Evolutionary conservation across 139 green algal genomes (phyloP).

Genomic region (Chlamydomonas incerta): DNA sequence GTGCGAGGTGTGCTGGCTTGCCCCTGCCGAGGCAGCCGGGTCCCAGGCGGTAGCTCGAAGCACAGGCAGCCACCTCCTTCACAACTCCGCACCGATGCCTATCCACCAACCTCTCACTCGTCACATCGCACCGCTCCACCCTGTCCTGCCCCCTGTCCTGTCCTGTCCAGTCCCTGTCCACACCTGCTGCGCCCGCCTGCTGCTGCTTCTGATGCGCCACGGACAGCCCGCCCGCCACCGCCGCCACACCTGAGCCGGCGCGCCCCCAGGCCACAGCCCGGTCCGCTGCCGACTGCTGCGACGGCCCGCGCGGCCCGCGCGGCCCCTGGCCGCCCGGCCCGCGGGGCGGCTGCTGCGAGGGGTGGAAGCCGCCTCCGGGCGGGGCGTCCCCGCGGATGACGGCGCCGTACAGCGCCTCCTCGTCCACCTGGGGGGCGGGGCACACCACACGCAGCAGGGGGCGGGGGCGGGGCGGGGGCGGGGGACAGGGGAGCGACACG

Average conservation of each 20-base stretch:
- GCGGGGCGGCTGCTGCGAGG: not conserved
- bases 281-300: not conserved
- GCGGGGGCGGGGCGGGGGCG: too few species aligned
- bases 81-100: too few species aligned
- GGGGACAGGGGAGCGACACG: too few species aligned
- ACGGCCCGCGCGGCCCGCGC: not conserved
- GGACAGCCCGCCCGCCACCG: constrained; percentile 24
- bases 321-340: constrained; percentile 12
- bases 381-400: constrained; percentile 62
- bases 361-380: too few species aligned
- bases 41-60: too few species aligned
- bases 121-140: too few species aligned
- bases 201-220: not conserved
- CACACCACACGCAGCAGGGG: not conserved
- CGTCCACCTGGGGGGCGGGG: constrained; percentile 70
- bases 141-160: too few species aligned
- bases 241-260: constrained; percentile 51
- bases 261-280: constrained; percentile 43
- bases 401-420: constrained; percentile 88
- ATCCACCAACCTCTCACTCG: too few species aligned
- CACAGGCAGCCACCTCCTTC: too few species aligned
- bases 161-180: too few species aligned
- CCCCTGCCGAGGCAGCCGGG: too few species aligned
- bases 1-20: too few species aligned
- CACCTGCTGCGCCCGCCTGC: not conserved